Base-by-base conservation (phyloP, 2,329 filamentous ascomycete genomes). In the Fusarium clavum region DNA sequence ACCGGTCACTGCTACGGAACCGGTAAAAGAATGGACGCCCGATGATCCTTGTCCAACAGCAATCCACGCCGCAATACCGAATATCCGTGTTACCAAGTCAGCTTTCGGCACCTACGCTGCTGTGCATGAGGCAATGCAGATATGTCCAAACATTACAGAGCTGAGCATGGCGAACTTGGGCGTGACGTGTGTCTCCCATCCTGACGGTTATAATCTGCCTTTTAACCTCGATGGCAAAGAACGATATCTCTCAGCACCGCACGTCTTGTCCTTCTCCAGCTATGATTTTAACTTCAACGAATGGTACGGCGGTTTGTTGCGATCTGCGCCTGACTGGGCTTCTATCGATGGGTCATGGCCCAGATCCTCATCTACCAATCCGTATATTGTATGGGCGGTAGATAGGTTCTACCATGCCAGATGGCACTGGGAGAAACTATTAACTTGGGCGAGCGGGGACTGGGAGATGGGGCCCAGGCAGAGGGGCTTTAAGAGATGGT, bases 151-250 rank as follows among this genome's bases (percentile, higher is more conserved):
- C 5, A 25, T 70, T 6, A 46, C 45, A 2, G 48, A 70, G 5
- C 27, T 70, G 3, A 2, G n/a, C n/a, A 11, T 71, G 9, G 38
- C 8, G 5, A 27, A 6, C 1, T 12, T 6, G 1, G 18, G 16
- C 5, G 12, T 3, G 5, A 24, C 27, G 5, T 64, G 60, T 13
- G 20, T 20, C 1, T 24, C 25, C 1, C 6, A 6, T 4, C 44
- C 47, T 7, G 22, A n/a, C 4, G 30, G 56, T 3, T 30, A 10
- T 2, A 57, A 14, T 8, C 9, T 70, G 0, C 59, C 67, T 1
- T 68, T 70, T 22, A 61, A 44, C 2, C 13, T 56, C 4, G 57
- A 70, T 7, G 63, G 67, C 3, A 65, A 57, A 10, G 67, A 71
- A 44, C 43, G 30, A 3, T 71, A 71, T 22, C 43, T 47, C 4